Conservation (phyloP, 176 grass and related monocot genomes). For the Cenchrus americanus region DNA sequence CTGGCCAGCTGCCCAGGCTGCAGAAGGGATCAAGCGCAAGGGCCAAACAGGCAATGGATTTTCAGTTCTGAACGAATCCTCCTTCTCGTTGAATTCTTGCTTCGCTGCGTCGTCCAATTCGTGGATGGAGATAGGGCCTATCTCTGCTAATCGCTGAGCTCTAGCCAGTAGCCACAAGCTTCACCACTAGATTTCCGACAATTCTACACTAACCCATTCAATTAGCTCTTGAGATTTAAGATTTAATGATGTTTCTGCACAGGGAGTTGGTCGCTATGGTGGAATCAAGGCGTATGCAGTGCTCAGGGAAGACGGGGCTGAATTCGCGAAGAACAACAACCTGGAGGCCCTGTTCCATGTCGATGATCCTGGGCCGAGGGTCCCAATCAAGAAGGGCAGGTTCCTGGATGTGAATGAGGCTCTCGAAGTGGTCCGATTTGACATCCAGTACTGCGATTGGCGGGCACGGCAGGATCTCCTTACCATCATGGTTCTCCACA, state of each 20-base stretch:
- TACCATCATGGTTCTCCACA: slow-evolving; percentile 89
- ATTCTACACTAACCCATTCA: not conserved
- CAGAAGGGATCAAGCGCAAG: no score
- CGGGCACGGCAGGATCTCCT: slow-evolving; percentile 88
- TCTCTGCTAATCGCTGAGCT: not conserved
- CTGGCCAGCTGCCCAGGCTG: no score
- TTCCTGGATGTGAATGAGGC: slow-evolving; percentile 87
- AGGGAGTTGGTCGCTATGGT: slow-evolving; percentile 67
- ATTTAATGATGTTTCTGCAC: not conserved
- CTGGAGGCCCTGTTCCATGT: slow-evolving; percentile 85
- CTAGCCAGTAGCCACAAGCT: not conserved
- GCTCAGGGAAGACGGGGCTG: slow-evolving; percentile 62
- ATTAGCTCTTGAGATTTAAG: not conserved
- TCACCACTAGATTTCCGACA: not conserved
- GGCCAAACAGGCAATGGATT: not conserved
- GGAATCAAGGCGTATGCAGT: slow-evolving; percentile 87
- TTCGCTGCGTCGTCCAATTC: not conserved
- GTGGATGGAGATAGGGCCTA: not conserved
- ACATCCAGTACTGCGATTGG: slow-evolving; percentile 99
- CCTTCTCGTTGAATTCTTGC: not conserved
- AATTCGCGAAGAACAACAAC: slow-evolving; percentile 51
- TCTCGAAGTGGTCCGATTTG: slow-evolving; percentile 86
- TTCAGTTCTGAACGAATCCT: not conserved
- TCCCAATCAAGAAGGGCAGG: slow-evolving; percentile 66
- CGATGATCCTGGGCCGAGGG: slow-evolving; percentile 80